A percentile compares a stretch with the other conserved stretches of the same genome.
Evolutionary conservation across 495 filamentous ascomycete genomes (phyloP).

Genomic region (Daldinia bambusicola): DNA sequence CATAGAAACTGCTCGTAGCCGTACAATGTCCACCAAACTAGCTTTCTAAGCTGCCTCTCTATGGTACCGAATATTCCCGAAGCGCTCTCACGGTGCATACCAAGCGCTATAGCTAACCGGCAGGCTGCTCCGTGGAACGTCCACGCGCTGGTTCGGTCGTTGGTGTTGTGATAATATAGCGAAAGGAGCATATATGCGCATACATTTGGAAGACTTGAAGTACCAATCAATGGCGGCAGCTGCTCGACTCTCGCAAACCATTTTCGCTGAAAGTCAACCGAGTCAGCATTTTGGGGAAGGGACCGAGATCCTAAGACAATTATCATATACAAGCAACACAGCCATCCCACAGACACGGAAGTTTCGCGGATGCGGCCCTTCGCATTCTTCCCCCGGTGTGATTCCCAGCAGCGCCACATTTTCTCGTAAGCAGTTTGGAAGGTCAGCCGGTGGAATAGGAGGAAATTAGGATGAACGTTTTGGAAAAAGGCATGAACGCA

Average conservation of each 20-base stretch:
- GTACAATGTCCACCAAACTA: constrained; percentile 63
- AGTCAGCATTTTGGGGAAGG: constrained; percentile 45
- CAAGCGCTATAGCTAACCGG: constrained; percentile 58
- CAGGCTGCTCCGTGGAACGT: constrained; percentile 56
- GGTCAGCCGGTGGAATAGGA: constrained; percentile 56
- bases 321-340: constrained; percentile 60
- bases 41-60: constrained; percentile 55
- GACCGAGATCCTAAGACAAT: constrained; percentile 54
- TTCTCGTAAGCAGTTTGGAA: constrained; percentile 56
- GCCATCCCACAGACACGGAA: constrained; percentile 52
- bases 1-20: constrained; percentile 58
- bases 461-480: constrained; percentile 56
- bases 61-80: constrained; percentile 50
- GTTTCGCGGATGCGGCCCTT: constrained; percentile 14
- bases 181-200: constrained; percentile 59
- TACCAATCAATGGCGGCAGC: constrained; percentile 49
- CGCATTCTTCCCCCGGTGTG: constrained; percentile 7
- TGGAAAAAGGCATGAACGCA: constrained; percentile 56
- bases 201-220: constrained; percentile 56
- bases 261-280: constrained; percentile 49
- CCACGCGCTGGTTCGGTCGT: constrained; percentile 56
- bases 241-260: constrained; percentile 50
- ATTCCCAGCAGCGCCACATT: constrained; percentile 48
- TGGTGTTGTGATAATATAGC: constrained; percentile 59
- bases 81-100: constrained; percentile 59